These are phyloP conservation scores for Suillus variegatus DNA, from an alignment of 768 basidiomycete species.

Conservation along the genomic window DNA sequence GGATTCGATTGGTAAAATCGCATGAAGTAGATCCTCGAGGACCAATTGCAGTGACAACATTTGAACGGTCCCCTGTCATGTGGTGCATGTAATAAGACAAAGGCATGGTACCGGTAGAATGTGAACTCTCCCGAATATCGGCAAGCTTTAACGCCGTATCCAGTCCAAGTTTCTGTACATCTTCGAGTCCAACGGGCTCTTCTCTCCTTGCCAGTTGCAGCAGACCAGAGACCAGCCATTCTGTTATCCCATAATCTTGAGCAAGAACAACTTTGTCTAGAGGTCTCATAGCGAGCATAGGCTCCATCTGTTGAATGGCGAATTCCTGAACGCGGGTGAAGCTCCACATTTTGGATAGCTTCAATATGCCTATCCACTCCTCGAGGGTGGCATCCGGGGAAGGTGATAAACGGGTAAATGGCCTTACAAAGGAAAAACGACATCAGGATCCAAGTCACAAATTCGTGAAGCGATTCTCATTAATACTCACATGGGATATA, in stretches of 20 bases:
- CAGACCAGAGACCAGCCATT: slow-evolving; percentile 36
- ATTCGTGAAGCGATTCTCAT: not conserved
- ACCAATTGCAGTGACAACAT: not conserved
- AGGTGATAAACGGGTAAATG: not conserved
- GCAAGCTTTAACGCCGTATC: slow-evolving; percentile 23
- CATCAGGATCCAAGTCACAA: not conserved
- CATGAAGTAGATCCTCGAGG: not conserved
- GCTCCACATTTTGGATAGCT: slow-evolving; percentile 41
- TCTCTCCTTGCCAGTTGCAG: slow-evolving; percentile 3
- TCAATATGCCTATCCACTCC: slow-evolving; percentile 41
- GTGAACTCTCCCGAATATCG: slow-evolving; percentile 21
- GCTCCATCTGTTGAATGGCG: slow-evolving; percentile 30
- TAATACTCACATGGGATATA: slow-evolving; percentile 20
- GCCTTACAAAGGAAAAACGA: not conserved
- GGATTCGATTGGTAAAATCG: slow-evolving; percentile 2
- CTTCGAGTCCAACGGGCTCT: slow-evolving; percentile 19
- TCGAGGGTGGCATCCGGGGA: slow-evolving; percentile 13
- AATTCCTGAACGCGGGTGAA: slow-evolving; percentile 31
- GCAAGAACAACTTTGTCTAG: slow-evolving; percentile 34
- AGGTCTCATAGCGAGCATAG: not conserved
- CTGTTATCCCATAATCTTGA: slow-evolving; percentile 29
- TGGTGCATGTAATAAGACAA: not conserved
- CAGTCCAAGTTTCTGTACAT: slow-evolving; percentile 17
- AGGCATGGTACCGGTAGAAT: not conserved
- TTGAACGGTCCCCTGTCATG: not conserved